Conservation (phyloP, 2,329 filamentous ascomycete genomes). For the Fusarium sp. region DNA sequence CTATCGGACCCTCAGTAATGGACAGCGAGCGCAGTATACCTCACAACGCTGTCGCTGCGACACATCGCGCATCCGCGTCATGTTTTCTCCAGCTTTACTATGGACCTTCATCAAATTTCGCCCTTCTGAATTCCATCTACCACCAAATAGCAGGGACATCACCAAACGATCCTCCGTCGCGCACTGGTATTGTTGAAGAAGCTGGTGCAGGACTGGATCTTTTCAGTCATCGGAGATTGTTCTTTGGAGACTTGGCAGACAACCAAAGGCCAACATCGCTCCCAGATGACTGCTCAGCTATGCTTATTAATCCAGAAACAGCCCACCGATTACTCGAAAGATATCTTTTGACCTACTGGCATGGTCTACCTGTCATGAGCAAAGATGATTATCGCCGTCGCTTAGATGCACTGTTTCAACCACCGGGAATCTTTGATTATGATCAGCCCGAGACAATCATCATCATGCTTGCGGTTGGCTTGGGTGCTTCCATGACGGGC, state of each 20-base stretch:
- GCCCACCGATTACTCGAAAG: slow-evolving; percentile 53
- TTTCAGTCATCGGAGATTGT: slow-evolving; percentile 46
- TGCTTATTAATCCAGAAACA: slow-evolving; percentile 54
- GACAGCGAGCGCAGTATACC: slow-evolving; percentile 47
- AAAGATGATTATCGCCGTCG: slow-evolving; percentile 50
- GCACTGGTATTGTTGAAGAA: slow-evolving; percentile 46
- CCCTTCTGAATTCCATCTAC: slow-evolving; percentile 51
- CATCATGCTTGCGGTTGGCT: slow-evolving; percentile 52
- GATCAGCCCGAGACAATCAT: slow-evolving; percentile 53
- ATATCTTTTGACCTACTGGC: slow-evolving; percentile 55
- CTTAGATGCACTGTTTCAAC: slow-evolving; percentile 51
- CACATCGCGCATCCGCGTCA: slow-evolving; percentile 57
- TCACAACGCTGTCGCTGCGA: slow-evolving; percentile 58
- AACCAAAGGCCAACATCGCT: slow-evolving; percentile 44
- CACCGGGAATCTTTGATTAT: slow-evolving; percentile 45
- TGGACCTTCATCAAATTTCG: slow-evolving; percentile 59
- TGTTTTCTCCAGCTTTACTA: slow-evolving; percentile 59
- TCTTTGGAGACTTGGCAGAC: slow-evolving; percentile 53
- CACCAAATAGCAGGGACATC: slow-evolving; percentile 48
- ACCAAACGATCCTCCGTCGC: slow-evolving; percentile 36
- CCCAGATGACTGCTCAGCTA: slow-evolving; percentile 43
- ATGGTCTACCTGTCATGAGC: slow-evolving; percentile 51
- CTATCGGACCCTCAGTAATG: slow-evolving; percentile 19
- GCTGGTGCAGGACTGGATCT: slow-evolving; percentile 48
- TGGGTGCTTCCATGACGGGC: slow-evolving; percentile 53